Conservation (phyloP, 148 eudicot species). For the Cornus controversa region DNA sequence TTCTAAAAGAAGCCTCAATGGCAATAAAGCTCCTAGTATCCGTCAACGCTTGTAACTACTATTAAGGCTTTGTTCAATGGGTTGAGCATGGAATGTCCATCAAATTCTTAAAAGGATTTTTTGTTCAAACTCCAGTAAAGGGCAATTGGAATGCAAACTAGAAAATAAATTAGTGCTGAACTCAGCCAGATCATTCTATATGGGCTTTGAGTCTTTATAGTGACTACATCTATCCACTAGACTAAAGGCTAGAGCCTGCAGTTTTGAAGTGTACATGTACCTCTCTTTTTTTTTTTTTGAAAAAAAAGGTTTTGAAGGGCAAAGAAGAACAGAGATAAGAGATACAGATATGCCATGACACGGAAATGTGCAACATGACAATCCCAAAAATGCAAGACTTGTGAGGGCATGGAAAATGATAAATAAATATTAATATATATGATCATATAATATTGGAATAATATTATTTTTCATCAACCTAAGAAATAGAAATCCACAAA, state of each 20-base stretch:
- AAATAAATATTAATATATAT: no score
- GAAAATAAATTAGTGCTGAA: not conserved
- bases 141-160: not conserved
- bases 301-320: no score
- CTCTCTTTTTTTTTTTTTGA: no score
- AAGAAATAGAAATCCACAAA: no score
- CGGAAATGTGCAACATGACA: no score
- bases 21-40: not conserved
- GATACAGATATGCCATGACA: no score
- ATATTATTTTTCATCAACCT: no score
- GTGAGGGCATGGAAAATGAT: no score
- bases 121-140: not conserved
- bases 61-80: not conserved
- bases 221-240: not conserved
- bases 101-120: not conserved
- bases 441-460: no score
- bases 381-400: no score
- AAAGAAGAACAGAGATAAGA: no score
- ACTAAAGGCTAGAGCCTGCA: not conserved
- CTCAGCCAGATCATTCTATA: not conserved
- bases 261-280: not conserved
- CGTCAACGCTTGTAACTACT: not conserved
- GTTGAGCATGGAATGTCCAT: not conserved
- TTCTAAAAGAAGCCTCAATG: not conserved
- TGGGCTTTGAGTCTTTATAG: not conserved